phyloP scores from a whole-genome alignment of 768 basidiomycete genomes.

The Panaeolus papilionaceus region DNA sequence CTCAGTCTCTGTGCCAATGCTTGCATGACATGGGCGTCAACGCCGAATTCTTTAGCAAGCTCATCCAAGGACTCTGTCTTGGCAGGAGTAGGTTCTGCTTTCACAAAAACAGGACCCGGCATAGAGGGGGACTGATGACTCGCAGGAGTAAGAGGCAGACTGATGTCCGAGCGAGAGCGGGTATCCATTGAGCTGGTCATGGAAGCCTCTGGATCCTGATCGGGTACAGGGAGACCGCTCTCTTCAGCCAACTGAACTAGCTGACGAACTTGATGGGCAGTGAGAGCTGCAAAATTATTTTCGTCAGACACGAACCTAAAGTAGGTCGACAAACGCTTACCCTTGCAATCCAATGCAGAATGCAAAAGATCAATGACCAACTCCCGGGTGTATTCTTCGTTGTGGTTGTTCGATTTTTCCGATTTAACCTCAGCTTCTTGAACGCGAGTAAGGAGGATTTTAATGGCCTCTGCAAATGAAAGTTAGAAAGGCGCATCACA shows the following conservation, averaged over 20 bases:
- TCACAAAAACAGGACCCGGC: background rate
- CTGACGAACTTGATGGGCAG: constrained; percentile 59
- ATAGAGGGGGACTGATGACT: constrained; percentile 18
- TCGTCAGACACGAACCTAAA: constrained; percentile 11
- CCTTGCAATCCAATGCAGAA: constrained; percentile 61
- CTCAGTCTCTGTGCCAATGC: constrained; percentile 67
- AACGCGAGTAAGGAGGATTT: constrained; percentile 61
- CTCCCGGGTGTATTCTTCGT: constrained; percentile 45
- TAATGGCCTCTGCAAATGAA: constrained; percentile 51
- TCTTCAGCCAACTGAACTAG: constrained; percentile 50
- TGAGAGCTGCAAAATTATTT: constrained; percentile 55
- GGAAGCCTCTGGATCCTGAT: constrained; percentile 19
- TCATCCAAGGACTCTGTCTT: constrained; percentile 44
- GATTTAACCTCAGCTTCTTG: constrained; percentile 36
- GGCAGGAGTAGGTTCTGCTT: constrained; percentile 5
- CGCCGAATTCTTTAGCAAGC: constrained; percentile 79
- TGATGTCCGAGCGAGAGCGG: constrained; percentile 24
- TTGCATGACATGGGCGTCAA: constrained; percentile 70
- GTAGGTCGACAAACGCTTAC: constrained; percentile 39
- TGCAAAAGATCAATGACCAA: constrained; percentile 51
- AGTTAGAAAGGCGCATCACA: constrained; percentile 19
- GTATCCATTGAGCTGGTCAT: constrained; percentile 25
- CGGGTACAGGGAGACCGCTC: constrained; percentile 27
- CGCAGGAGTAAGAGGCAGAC: constrained; percentile 34
- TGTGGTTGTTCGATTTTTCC: constrained; percentile 29